phyloP scores from a whole-genome alignment of 225 moss, liverwort and hornwort genomes.

The Anthoceros angustus region DNA sequence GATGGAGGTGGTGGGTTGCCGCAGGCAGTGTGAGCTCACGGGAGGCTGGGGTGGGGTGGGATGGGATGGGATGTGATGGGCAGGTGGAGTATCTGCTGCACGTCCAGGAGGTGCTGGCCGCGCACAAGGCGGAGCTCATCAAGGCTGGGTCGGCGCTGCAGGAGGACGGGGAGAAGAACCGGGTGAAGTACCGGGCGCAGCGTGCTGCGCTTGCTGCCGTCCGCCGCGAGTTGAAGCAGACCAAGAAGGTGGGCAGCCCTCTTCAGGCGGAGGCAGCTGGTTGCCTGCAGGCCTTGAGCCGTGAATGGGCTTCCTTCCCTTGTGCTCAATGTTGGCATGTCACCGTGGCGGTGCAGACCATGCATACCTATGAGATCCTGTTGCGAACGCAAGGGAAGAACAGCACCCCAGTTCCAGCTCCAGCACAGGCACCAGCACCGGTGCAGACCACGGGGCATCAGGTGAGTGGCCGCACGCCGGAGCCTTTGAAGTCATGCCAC shows the following conservation, averaged over 20 bases:
- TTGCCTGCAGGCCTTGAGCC: too few species aligned
- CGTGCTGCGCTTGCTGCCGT: constrained; percentile 27
- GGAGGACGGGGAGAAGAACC: constrained; percentile 39
- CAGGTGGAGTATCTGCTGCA: constrained; percentile 94
- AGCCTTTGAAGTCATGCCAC: neutral
- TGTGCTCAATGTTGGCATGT: neutral
- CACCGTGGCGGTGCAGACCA: constrained; percentile 34
- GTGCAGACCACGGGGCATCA: constrained; percentile 7
- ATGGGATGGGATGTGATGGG: too few species aligned
- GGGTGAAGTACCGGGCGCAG: constrained; percentile 38
- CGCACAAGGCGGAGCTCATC: constrained; percentile 59
- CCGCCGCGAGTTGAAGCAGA: constrained; percentile 76
- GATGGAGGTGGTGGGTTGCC: neutral
- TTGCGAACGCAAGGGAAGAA: constrained; percentile 65
- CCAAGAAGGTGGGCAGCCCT: constrained; percentile 40
- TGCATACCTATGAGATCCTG: constrained; percentile 76
- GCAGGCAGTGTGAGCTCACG: neutral
- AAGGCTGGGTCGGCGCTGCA: constrained; percentile 35
- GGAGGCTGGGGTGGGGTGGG: neutral
- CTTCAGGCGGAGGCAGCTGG: too few species aligned
- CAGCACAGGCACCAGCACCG: constrained; percentile 17
- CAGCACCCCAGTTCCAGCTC: neutral
- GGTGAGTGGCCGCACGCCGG: constrained; percentile 9
- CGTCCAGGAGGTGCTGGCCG: constrained; percentile 65
- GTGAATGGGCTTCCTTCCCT: constrained; percentile 5